Evolutionary conservation across 371 early-diverging fungal genomes (phyloP).

Genomic region (Zopfochytrium polystomum): DNA sequence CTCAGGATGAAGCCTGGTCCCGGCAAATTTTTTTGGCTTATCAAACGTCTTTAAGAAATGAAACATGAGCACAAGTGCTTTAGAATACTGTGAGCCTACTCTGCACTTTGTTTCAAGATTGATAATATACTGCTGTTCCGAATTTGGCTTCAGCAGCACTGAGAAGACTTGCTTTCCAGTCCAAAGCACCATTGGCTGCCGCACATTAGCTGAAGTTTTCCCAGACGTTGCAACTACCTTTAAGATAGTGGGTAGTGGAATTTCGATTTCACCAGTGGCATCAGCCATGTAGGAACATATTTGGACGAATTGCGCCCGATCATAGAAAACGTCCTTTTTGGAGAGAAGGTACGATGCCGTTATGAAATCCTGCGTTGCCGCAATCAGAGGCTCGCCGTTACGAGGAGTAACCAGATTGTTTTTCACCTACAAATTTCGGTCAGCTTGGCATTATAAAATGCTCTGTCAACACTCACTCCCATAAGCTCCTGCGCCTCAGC

Average conservation of each 20-base stretch:
- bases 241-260: slow-evolving; percentile 92
- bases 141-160: slow-evolving; percentile 85
- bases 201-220: slow-evolving; percentile 7
- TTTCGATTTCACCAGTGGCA: slow-evolving; percentile 71
- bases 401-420: slow-evolving; percentile 97
- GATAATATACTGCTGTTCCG: slow-evolving; percentile 62
- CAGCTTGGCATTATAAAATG: not conserved
- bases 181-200: slow-evolving; percentile 51
- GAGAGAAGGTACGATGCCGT: slow-evolving; percentile 94
- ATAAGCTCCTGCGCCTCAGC: slow-evolving; percentile 97
- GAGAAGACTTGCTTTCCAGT: slow-evolving; percentile 73
- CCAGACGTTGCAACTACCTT: slow-evolving; percentile 48
- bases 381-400: slow-evolving; percentile 98
- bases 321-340: slow-evolving; percentile 91
- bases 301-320: slow-evolving; percentile 90
- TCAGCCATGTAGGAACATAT: slow-evolving; percentile 84
- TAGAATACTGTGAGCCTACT: slow-evolving; percentile 10
- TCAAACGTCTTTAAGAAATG: slow-evolving; percentile 36
- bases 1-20: slow-evolving; percentile 1
- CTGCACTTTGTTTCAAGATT: slow-evolving; percentile 85
- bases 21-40: slow-evolving; percentile 15
- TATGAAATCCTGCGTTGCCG: slow-evolving; percentile 99
- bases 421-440: slow-evolving; percentile 52
- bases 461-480: slow-evolving; percentile 60
- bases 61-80: not conserved